These are phyloP conservation scores for Trichophyton mentagrophytes DNA, from an alignment of 2,329 filamentous ascomycete genomes.

Conservation along the genomic window DNA sequence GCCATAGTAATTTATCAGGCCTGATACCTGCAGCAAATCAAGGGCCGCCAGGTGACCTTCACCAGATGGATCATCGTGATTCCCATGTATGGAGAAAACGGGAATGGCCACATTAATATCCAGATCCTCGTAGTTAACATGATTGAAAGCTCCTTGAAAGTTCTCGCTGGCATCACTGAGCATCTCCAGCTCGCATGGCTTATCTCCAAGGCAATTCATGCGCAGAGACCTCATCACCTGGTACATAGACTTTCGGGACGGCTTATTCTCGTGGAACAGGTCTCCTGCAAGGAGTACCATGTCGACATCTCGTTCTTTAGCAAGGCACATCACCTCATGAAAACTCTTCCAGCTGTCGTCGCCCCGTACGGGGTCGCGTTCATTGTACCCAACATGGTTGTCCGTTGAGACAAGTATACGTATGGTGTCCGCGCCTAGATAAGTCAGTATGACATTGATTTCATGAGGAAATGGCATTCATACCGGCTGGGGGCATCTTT, in stretches of 20 bases:
- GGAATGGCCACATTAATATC: slow-evolving; percentile 96
- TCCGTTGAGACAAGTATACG: slow-evolving; percentile 89
- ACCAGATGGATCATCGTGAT: slow-evolving; percentile 96
- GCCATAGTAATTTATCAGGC: slow-evolving; percentile 91
- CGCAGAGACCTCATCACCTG: slow-evolving; percentile 92
- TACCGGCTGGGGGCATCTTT: not conserved
- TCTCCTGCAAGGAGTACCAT: slow-evolving; percentile 95
- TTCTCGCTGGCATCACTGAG: slow-evolving; percentile 84
- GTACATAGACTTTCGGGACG: slow-evolving; percentile 87
- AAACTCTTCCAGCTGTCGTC: slow-evolving; percentile 96
- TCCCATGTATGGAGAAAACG: slow-evolving; percentile 96
- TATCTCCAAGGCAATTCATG: slow-evolving; percentile 88
- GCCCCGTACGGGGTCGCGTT: slow-evolving; percentile 84
- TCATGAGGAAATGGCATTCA: not conserved
- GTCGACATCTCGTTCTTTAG: slow-evolving; percentile 79
- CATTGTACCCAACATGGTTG: slow-evolving; percentile 94
- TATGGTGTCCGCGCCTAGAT: slow-evolving; percentile 64
- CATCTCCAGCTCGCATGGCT: slow-evolving; percentile 89
- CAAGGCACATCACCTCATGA: slow-evolving; percentile 85
- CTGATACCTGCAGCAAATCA: slow-evolving; percentile 80
- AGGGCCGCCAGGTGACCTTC: slow-evolving; percentile 85
- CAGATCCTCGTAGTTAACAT: slow-evolving; percentile 95
- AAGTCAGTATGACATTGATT: not conserved
- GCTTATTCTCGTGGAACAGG: slow-evolving; percentile 96
- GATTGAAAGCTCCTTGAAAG: slow-evolving; percentile 77